Percentiles rank a stretch among this genome's conserved stretches.
Evolutionary conservation across 495 filamentous ascomycete species (phyloP).

Genomic region (Penicillium waksmanii): DNA sequence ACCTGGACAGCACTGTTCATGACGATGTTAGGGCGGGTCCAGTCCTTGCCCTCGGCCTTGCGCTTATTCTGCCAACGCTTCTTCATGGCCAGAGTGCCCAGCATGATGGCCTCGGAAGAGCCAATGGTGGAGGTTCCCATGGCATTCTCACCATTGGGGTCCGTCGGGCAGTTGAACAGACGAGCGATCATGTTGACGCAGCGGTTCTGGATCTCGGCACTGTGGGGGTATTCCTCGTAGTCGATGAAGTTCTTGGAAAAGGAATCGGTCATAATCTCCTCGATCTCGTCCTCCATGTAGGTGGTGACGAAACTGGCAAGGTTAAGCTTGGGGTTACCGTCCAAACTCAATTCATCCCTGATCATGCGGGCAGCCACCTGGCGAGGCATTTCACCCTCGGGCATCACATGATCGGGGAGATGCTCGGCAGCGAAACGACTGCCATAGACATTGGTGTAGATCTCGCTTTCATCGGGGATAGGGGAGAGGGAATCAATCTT

Average conservation of each 20-base stretch:
- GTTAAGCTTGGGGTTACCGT: conserved; percentile 88
- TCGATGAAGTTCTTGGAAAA: conserved; percentile 94
- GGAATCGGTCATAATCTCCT: conserved; percentile 86
- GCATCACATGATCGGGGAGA: conserved; percentile 82
- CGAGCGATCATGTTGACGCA: conserved; percentile 94
- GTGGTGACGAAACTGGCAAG: conserved; percentile 35
- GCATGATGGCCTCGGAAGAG: conserved; percentile 88
- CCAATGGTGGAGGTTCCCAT: conserved; percentile 88
- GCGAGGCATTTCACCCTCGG: conserved; percentile 85
- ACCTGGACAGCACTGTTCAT: conserved; percentile 94
- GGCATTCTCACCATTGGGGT: conserved; percentile 54
- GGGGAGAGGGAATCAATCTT: conserved; percentile 35
- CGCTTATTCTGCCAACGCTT: conserved; percentile 89
- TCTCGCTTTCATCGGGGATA: conserved; percentile 55
- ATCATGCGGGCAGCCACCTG: conserved; percentile 95
- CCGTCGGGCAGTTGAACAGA: conserved; percentile 73
- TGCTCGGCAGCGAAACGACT: conserved; percentile 76
- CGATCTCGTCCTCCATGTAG: conserved; percentile 75
- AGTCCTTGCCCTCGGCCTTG: conserved; percentile 74
- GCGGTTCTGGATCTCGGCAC: conserved; percentile 87
- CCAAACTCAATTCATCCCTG: conserved; percentile 87
- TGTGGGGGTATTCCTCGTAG: conserved; percentile 90
- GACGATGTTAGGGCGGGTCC: conserved; percentile 79
- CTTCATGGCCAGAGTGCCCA: conserved; percentile 91
- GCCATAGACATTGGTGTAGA: conserved; percentile 82